A percentile compares a stretch with the other conserved stretches of the same genome.
Conservation (phyloP, 148 eudicot genomes). For the Fagopyrum homotropicum region DNA sequence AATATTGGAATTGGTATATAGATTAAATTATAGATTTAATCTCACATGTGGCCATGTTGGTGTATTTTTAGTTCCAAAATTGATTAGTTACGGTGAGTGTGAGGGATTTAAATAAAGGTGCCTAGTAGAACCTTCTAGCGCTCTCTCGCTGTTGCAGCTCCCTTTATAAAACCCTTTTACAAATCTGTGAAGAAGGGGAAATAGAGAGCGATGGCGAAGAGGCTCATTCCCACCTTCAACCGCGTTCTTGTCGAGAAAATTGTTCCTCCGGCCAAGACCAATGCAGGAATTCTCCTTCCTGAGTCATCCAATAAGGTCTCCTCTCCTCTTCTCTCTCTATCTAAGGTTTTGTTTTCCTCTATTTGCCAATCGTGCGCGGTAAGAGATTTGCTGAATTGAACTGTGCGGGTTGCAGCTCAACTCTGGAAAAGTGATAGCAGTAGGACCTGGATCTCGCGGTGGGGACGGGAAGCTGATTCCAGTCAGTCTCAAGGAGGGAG, state of each 20-base stretch:
- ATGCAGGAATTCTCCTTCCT: slow-evolving; percentile 44
- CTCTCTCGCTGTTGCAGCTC: not conserved
- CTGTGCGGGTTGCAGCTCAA: slow-evolving; percentile 38
- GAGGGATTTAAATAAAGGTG: not conserved
- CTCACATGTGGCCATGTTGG: no score
- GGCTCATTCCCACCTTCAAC: slow-evolving; percentile 46
- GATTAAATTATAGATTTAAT: no score
- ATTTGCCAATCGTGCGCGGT: not conserved
- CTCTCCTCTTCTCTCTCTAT: slow-evolving; percentile 2
- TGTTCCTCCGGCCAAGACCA: slow-evolving; percentile 31
- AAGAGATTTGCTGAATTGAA: slow-evolving; percentile 5
- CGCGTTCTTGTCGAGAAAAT: slow-evolving; percentile 53
- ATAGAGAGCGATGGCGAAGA: slow-evolving; percentile 21
- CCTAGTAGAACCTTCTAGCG: not conserved
- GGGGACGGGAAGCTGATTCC: slow-evolving; percentile 48
- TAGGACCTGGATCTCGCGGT: slow-evolving; percentile 55
- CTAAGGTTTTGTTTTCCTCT: not conserved
- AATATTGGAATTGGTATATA: no score
- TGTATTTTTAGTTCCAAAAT: no score
- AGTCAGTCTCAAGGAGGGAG: slow-evolving; percentile 66
- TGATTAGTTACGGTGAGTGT: no score
- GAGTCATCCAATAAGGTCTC: slow-evolving; percentile 29
- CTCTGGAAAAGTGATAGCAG: slow-evolving; percentile 72
- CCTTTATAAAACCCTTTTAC: not conserved
- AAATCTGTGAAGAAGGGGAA: not conserved